Percentiles rank a stretch among this genome's conserved stretches.
phyloP scores from a whole-genome alignment of 169 alveolate genomes.

The Plasmodium sp. region DNA sequence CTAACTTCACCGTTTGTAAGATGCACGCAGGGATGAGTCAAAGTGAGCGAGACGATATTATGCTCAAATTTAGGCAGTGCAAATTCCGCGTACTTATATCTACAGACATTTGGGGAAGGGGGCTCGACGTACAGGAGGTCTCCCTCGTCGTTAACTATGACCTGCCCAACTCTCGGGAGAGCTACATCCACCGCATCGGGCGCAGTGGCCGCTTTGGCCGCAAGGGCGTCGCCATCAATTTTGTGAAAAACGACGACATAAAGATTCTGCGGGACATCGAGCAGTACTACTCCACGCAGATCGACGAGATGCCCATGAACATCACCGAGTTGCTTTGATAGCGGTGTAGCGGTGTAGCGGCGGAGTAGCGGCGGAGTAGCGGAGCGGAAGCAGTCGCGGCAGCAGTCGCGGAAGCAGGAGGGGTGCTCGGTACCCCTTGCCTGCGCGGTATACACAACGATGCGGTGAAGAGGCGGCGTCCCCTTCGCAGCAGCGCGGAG shows the following conservation, averaged over 20 bases:
- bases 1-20: constrained; percentile 96
- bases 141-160: constrained; percentile 99
- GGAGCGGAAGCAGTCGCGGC: neutral
- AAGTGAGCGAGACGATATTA: constrained; percentile 96
- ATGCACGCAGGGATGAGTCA: constrained; percentile 99
- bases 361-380: neutral
- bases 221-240: constrained; percentile 99
- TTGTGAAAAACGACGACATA: constrained; percentile 96
- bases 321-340: constrained; percentile 86
- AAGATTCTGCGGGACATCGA: constrained; percentile 96
- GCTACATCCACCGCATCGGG: constrained; percentile 99
- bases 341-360: neutral
- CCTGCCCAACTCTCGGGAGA: constrained; percentile 96
- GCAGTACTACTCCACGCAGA: constrained; percentile 98
- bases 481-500: too few relatives aligned
- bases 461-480: too few relatives aligned
- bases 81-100: constrained; percentile 98
- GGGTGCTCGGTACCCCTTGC: too few relatives aligned
- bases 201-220: constrained; percentile 99
- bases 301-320: constrained; percentile 99
- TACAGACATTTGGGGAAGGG: constrained; percentile 99
- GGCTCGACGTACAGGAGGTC: constrained; percentile 99
- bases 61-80: constrained; percentile 98
- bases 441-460: too few relatives aligned
- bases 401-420: too few relatives aligned